Base-by-base conservation (phyloP, 345 rosid genomes). In the Salix arbutifolia region DNA sequence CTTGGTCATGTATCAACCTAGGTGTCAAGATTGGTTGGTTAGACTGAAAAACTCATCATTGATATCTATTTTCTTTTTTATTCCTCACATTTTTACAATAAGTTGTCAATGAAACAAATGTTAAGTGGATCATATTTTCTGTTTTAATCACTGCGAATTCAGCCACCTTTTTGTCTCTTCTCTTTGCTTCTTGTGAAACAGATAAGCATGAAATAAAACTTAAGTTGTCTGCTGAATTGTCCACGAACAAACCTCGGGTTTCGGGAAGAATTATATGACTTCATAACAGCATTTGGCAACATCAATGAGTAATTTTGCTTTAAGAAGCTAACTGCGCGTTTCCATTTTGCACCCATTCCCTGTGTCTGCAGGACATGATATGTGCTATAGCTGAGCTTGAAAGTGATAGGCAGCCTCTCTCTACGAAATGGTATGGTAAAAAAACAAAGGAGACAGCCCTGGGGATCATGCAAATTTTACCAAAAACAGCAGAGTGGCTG, bases 331-430 rank as follows among this genome's bases (percentile, higher is more conserved):
- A 70, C 61, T 50, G 5, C 44, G 21, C 12, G 66, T 48, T 46
- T 61, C 37, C 13, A 74, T 64, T 79, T 74, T 48, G 70, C 30
- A 61, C 14, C 42, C 11, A 40, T 65, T 70, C 52, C 35, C 70
- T 72, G 26, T 80, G 38, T 79, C 69, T 85, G 76, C 88, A 96
- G 99, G 97, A 83, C 25, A 92, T 96, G 98, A 83, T 96, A 71
- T 89, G 95, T 79, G 89, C 94, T 37, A 85, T 96, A 86, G 93
- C 94, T 25, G 98, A 93, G 79, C 95, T 93, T 77, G 98, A 84
- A 83, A 93, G 99, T 87, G 94, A 92, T 78, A 84, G 99, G 64
- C 93, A 87, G 81, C 91, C 88, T 68, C 93, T 96, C 78, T 84
- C 91, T 62, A 72, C 77, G 65, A 82, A 84, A 38, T 88, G 82